Conservation (phyloP, 306 rosid genomes). For the Alnus glutinosa region DNA sequence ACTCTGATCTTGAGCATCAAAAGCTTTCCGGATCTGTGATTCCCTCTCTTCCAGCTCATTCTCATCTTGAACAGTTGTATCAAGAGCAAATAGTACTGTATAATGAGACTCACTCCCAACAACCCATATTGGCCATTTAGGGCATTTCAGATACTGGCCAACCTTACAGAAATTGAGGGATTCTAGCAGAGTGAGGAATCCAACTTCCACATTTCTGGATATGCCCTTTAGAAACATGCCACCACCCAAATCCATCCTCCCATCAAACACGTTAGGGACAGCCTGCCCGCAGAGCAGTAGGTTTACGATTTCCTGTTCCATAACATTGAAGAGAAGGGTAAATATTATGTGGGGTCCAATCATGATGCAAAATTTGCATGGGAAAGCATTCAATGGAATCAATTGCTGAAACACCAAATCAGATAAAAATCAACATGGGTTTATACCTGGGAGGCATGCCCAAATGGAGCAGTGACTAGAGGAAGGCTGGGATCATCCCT, state of each 20-base stretch:
- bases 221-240: conserved; percentile 91
- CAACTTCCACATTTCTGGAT: conserved; percentile 81
- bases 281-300: conserved; percentile 89
- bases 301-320: conserved; percentile 85
- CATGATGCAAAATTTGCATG: neutral
- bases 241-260: conserved; percentile 92
- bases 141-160: conserved; percentile 78
- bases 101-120: conserved; percentile 95
- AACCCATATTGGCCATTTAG: conserved; percentile 98
- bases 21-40: conserved; percentile 84
- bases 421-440: conserved; percentile 7
- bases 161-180: conserved; percentile 91
- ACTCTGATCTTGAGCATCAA: conserved; percentile 92
- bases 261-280: conserved; percentile 89
- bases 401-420: conserved; percentile 17
- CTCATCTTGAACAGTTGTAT: conserved; percentile 78
- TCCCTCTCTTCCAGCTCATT: conserved; percentile 95
- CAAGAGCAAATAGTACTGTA: conserved; percentile 87
- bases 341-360: conserved; percentile 12
- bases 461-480: conserved; percentile 97
- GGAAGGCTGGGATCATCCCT: conserved; percentile 97
- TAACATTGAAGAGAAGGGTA: conserved; percentile 23
- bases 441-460: conserved; percentile 97
- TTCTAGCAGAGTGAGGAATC: conserved; percentile 85
- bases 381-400: conserved; percentile 21